These are phyloP conservation scores for Thielaviopsis euricoi DNA, from an alignment of 2,329 filamentous ascomycete genomes.

Conservation along the genomic window DNA sequence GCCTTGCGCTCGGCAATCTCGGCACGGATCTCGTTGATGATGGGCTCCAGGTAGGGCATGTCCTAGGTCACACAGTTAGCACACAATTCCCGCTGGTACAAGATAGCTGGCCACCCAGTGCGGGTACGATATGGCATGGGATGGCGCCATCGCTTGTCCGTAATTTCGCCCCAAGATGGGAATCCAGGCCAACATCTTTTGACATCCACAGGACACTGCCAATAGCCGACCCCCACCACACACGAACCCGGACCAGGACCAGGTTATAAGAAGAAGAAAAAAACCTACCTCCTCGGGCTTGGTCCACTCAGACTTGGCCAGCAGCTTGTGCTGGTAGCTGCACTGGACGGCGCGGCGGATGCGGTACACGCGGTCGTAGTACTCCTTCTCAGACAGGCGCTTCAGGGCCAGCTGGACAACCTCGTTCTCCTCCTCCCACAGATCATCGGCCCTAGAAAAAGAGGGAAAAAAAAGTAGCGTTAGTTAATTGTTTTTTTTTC, in stretches of 20 bases:
- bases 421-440: conserved; percentile 87
- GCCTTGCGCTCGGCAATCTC: conserved; percentile 34
- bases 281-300: conserved; percentile 33
- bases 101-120: too few species aligned
- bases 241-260: too few species aligned
- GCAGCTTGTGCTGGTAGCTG: conserved; percentile 46
- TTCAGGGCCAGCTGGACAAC: conserved; percentile 73
- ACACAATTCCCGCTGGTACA: not conserved
- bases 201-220: too few species aligned
- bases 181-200: not conserved
- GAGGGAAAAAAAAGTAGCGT: conserved; percentile 9
- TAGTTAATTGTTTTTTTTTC: conserved; percentile 1
- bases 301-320: conserved; percentile 45
- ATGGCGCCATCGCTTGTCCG: too few species aligned
- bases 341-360: conserved; percentile 85
- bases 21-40: conserved; percentile 35
- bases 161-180: too few species aligned
- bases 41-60: conserved; percentile 34
- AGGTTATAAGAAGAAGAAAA: not conserved
- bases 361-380: conserved; percentile 95
- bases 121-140: too few species aligned
- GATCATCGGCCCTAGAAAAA: conserved; percentile 63
- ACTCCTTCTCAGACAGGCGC: conserved; percentile 76
- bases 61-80: conserved; percentile 24
- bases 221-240: too few species aligned